Evolutionary conservation across 176 grass and related monocot species (phyloP), one percentile per base, ranked within the genome.

Genomic region (Carex myosuroides): DNA sequence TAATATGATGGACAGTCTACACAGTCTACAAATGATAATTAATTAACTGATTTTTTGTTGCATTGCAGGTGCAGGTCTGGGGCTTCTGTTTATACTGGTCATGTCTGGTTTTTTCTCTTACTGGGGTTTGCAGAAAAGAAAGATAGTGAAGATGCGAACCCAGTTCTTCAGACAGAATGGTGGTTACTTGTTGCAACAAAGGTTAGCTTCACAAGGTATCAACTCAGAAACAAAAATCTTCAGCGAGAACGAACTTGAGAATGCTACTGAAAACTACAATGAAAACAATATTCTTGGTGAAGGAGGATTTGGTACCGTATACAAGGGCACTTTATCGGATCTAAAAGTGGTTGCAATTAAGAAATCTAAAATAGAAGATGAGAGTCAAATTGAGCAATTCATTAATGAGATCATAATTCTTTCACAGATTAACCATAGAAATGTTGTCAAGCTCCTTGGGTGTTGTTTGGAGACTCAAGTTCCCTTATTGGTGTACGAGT

Each of bases 281-380:
- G 37, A 84, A 44, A 68, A 12, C 13, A 50, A 55, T 2, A 53
- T 84, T 68, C 60, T 84, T n/a, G 81, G 81, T 71, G 20, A 30
- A 84, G 81, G 81, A 42, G 81, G 81, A 32, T 57, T 13, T 71
- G 81, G 81, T 37, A 84, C 63, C 0, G 60, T 84, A 9, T 84
- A 84, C n/a, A 84, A 52, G 81, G 81, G 81, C 29, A 52, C 42
- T 53, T 62, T 72, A 18, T n/a, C 24, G 1, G 81, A 84, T 26
- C 42, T 21, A 26, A 84, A 46, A 71, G 60, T 84, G 60, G 60
- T 84, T 58, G 81, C 81, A 48, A 84, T 84, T 35, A 84, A 84
- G 64, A 84, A 54, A 70, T 84, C 81, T 32, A 84, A 18, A 55
- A 33, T 55, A 12, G 60, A 63, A 42, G 44, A 33, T 17, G 20